Percentiles rank a stretch among this genome's conserved stretches.
Conservation (phyloP, 208 protist species). For the Wallacemonas sp. region DNA sequence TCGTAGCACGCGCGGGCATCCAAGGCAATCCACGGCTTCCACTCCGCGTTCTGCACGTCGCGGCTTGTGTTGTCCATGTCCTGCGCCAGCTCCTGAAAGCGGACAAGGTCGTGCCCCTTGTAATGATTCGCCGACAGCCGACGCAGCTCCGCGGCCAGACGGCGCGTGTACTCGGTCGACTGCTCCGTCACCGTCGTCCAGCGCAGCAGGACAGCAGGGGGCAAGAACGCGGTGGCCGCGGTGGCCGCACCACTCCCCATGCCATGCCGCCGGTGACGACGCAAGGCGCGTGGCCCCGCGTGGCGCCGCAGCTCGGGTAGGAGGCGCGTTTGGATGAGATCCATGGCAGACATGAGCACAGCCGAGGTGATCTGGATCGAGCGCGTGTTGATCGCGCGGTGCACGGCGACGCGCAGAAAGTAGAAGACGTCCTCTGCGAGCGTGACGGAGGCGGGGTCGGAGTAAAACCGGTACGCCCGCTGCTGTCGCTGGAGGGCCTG, state of each 20-base stretch:
- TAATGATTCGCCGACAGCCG: slow-evolving; percentile 33
- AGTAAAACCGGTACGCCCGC: slow-evolving; percentile 33
- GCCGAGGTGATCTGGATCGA: slow-evolving; percentile 83
- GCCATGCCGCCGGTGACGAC: neutral
- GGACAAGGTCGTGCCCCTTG: slow-evolving; percentile 40
- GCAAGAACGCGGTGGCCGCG: slow-evolving; percentile 21
- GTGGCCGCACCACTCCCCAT: neutral
- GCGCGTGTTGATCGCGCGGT: slow-evolving; percentile 79
- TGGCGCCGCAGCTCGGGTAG: slow-evolving; percentile 50
- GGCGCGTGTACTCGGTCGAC: slow-evolving; percentile 45
- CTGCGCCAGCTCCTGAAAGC: slow-evolving; percentile 67
- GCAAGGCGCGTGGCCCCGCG: slow-evolving; percentile 16
- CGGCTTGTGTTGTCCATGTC: slow-evolving; percentile 42
- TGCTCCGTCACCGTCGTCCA: slow-evolving; percentile 57
- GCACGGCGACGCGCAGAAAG: slow-evolving; percentile 78
- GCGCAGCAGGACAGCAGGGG: slow-evolving; percentile 44
- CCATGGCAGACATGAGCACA: slow-evolving; percentile 60
- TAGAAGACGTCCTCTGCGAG: slow-evolving; percentile 86
- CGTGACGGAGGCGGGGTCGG: slow-evolving; percentile 43
- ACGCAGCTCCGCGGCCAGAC: slow-evolving; percentile 63
- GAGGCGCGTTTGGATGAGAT: slow-evolving; percentile 57
- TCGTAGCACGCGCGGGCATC: slow-evolving; percentile 21
- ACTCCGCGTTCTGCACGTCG: slow-evolving; percentile 18
- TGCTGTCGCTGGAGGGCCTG: slow-evolving; percentile 14
- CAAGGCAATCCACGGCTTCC: slow-evolving; percentile 18